These are phyloP conservation scores for Neofusicoccum cordaticola DNA, from an alignment of 2,329 filamentous ascomycete genomes.

Conservation along the genomic window DNA sequence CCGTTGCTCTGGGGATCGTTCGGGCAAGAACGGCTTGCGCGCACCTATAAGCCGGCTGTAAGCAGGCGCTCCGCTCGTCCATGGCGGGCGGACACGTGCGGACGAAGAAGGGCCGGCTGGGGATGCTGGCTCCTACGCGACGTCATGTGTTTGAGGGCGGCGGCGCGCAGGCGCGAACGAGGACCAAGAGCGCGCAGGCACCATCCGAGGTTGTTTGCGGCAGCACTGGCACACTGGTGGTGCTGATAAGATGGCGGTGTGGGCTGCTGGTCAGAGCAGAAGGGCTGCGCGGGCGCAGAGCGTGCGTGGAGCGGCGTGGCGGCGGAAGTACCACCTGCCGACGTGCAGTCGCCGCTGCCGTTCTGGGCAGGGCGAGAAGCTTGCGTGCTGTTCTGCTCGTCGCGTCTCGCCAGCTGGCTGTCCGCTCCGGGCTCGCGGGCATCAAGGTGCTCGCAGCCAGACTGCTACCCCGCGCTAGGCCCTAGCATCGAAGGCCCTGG, in stretches of 20 bases:
- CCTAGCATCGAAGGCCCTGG: background rate
- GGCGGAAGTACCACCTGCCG: constrained; percentile 3
- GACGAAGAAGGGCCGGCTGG: background rate
- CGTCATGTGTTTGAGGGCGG: background rate
- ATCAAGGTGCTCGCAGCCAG: background rate
- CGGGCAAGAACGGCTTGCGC: constrained; percentile 2
- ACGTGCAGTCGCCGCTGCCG: background rate
- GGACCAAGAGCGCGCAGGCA: background rate
- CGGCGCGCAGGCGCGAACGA: background rate
- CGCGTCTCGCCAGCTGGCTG: background rate
- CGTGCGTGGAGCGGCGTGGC: background rate
- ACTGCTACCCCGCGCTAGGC: constrained; percentile 12
- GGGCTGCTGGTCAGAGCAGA: background rate
- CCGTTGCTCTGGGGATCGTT: background rate
- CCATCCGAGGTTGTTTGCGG: background rate
- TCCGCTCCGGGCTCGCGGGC: background rate
- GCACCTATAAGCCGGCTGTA: constrained; percentile 6
- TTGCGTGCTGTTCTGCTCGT: background rate
- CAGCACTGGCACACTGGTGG: background rate
- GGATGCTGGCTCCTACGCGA: background rate
- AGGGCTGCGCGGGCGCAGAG: background rate
- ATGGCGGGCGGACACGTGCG: background rate
- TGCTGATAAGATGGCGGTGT: constrained; percentile 6
- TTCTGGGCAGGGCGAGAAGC: constrained; percentile 10
- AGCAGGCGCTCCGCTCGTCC: constrained; percentile 12